A percentile compares a stretch with the other conserved stretches of the same genome.
phyloP scores from a whole-genome alignment of 345 rosid species.

The Citrus glauca region DNA sequence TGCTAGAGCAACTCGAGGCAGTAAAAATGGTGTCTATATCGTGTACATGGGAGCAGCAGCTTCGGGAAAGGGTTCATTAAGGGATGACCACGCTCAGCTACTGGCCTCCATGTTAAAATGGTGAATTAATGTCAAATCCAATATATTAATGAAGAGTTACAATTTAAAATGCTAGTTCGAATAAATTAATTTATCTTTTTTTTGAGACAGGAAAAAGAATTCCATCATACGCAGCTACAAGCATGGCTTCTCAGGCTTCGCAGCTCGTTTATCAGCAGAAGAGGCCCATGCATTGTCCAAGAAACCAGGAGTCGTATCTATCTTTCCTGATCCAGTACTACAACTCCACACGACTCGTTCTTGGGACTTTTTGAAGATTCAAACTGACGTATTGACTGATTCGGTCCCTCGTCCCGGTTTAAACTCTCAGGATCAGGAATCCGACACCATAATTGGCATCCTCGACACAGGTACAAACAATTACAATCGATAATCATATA shows the following conservation, averaged over 20 bases:
- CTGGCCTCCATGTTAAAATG: conserved; percentile 42
- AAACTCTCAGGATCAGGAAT: conserved; percentile 25
- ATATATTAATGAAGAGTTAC: no score
- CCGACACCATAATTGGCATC: conserved; percentile 61
- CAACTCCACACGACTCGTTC: conserved; percentile 90
- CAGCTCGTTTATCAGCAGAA: conserved; percentile 63
- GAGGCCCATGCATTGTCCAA: conserved; percentile 55
- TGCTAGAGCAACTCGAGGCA: conserved; percentile 15
- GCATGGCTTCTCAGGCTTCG: conserved; percentile 75
- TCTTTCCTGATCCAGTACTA: conserved; percentile 57
- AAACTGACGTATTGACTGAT: conserved; percentile 44
- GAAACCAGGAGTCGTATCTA: conserved; percentile 63
- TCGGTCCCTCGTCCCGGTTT: conserved; percentile 31
- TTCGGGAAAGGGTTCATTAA: conserved; percentile 31
- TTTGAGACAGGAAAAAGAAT: conserved; percentile 38
- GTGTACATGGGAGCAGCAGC: conserved; percentile 69
- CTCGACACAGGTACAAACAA: conserved; percentile 55
- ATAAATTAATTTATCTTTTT: background rate
- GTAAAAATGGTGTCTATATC: conserved; percentile 48
- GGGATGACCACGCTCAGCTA: conserved; percentile 36
- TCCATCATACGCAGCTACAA: conserved; percentile 45
- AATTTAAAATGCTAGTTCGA: no score
- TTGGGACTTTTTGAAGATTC: conserved; percentile 83
- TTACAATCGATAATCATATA: no score
- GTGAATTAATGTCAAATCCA: conserved; percentile 15